These are phyloP conservation scores for Candida labiduridarum DNA, from an alignment of 1,139 yeast genomes.

Conservation along the genomic window DNA sequence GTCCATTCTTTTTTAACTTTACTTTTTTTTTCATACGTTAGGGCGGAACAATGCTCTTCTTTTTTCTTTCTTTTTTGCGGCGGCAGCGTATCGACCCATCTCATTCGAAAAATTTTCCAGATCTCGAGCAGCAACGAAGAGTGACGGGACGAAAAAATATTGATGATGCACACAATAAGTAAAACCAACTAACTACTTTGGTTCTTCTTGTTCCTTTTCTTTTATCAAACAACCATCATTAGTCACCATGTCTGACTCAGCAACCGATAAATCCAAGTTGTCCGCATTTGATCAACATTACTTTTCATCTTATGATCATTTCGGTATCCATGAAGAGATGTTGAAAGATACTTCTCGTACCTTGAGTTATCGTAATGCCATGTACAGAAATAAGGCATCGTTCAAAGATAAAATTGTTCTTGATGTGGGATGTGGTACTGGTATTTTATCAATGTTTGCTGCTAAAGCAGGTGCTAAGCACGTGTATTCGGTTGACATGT, in stretches of 20 bases:
- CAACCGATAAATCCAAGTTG: slow-evolving; percentile 56
- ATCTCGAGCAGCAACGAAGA: background rate
- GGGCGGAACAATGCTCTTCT: background rate
- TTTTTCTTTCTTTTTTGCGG: slow-evolving; percentile 1
- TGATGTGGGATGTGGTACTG: slow-evolving; percentile 99
- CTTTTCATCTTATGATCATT: slow-evolving; percentile 93
- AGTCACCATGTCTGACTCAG: slow-evolving; percentile 27
- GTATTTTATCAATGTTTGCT: slow-evolving; percentile 97
- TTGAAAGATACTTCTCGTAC: slow-evolving; percentile 95
- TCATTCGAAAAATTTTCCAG: slow-evolving; percentile 4
- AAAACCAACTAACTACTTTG: background rate
- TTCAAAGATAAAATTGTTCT: slow-evolving; percentile 94
- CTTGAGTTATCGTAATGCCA: slow-evolving; percentile 87
- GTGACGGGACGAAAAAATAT: background rate
- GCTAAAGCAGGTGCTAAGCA: slow-evolving; percentile 97
- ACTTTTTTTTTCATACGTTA: slow-evolving; percentile 18
- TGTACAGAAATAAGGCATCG: slow-evolving; percentile 83
- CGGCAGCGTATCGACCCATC: slow-evolving; percentile 1
- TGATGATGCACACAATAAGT: background rate
- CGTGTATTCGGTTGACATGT: slow-evolving; percentile 96
- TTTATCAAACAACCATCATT: background rate
- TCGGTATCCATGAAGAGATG: slow-evolving; percentile 99
- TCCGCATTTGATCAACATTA: slow-evolving; percentile 85
- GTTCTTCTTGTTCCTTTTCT: background rate
- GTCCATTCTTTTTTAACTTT: slow-evolving; percentile 54